phyloP scores from a whole-genome alignment of 1,284 basidiomycete species.

The Hemileccinum hortonii region DNA sequence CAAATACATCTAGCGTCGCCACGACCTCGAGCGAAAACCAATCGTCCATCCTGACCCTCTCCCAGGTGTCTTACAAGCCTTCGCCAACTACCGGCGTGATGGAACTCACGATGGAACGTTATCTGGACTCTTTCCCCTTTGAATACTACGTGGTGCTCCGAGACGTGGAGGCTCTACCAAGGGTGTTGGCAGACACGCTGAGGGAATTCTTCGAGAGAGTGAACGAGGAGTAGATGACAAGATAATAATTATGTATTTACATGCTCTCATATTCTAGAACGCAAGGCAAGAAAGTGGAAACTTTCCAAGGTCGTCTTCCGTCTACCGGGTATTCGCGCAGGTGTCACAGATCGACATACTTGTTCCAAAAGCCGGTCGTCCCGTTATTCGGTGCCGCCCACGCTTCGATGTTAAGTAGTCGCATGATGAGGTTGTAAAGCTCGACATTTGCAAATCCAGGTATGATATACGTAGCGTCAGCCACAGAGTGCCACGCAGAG shows the following conservation, averaged over 20 bases:
- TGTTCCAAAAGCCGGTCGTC: slow-evolving; percentile 77
- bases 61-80: slow-evolving; percentile 81
- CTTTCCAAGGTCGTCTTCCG: no score
- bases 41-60: slow-evolving; percentile 91
- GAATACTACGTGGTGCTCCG: slow-evolving; percentile 95
- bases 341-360: slow-evolving; percentile 47
- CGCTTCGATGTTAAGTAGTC: slow-evolving; percentile 64
- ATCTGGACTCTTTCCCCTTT: slow-evolving; percentile 97
- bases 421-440: slow-evolving; percentile 80
- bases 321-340: no score
- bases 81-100: slow-evolving; percentile 72
- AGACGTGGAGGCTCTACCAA: slow-evolving; percentile 89
- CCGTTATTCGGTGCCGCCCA: slow-evolving; percentile 71
- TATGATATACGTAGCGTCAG: slow-evolving; percentile 68
- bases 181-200: slow-evolving; percentile 87
- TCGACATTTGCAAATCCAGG: slow-evolving; percentile 81
- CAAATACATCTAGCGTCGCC: slow-evolving; percentile 11
- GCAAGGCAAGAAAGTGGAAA: no score
- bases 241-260: not conserved
- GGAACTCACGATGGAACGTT: slow-evolving; percentile 88
- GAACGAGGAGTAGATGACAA: slow-evolving; percentile 46
- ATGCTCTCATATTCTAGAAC: not conserved
- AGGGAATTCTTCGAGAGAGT: slow-evolving; percentile 89
- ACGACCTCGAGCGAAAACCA: slow-evolving; percentile 31
- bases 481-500: slow-evolving; percentile 66